Evolutionary conservation across 352 stramenopile species (phyloP), one percentile per base, ranked within the genome.

Genomic region (Thraustotheca clavata): DNA sequence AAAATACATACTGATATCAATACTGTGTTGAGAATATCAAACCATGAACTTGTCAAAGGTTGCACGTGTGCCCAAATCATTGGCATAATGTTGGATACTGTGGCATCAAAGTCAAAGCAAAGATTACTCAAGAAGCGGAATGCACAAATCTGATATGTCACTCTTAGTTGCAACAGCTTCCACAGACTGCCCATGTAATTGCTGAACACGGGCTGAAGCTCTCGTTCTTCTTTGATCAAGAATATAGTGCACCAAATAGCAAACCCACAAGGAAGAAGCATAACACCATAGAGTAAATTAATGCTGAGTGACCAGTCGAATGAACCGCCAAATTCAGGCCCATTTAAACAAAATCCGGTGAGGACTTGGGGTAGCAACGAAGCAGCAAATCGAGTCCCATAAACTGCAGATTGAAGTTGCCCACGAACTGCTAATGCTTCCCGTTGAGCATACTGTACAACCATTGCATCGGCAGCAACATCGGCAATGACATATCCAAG

Each of bases 401-500:
- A 63, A 14, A 59, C 24, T 35, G 39, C 35, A 14, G 47, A 62
- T 24, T 68, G 60, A 8, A 68, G n/a, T 11, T 34, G 32, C 3
- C 81, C 81, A 46, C 81, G 79, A 26, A 76, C 69, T 22, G 85
- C 79, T 4, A 89, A 78, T 20, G 79, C 75, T 41, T 90, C 79
- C 31, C 83, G 74, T 65, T 89, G 81, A 24, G 79, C 77, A 38
- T 88, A 77, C 35, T 88, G 75, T 43, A 88, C 77, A 73, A 88
- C 83, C 52, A 88, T 72, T 7, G 74, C 79, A 48, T 90, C 79
- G 24, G 74, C 83, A 1, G 77, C 77, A n/a, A 86, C 75, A 41
- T 89, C 81, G 4, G 77, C 79, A 54, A 89, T 81, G 32, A 90
- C 76, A 43, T 86, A 87, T 27, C 81, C 79, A 0, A 87, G 61